These are phyloP conservation scores for Metschnikowia shivogae DNA, from an alignment of 805 yeast genomes.

Conservation along the genomic window DNA sequence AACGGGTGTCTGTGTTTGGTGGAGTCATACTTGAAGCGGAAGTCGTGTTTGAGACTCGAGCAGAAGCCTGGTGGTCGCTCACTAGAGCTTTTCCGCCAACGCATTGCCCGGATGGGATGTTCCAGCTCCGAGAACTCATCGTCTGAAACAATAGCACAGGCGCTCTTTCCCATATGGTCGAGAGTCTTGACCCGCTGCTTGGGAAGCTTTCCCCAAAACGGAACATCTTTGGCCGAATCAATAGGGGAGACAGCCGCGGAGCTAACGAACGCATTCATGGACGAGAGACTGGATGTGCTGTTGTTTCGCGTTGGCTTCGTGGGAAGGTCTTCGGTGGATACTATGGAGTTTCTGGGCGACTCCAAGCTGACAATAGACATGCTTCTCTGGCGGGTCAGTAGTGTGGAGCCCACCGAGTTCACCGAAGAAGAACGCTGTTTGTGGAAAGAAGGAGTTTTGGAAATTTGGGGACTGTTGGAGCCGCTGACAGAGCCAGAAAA, in stretches of 20 bases:
- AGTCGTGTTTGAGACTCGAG: slow-evolving; percentile 15
- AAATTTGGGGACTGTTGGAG: slow-evolving; percentile 1
- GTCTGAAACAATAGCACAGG: slow-evolving; percentile 30
- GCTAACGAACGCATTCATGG: slow-evolving; percentile 9
- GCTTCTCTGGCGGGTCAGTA: slow-evolving; percentile 26
- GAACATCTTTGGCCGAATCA: slow-evolving; percentile 7
- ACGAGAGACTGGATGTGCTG: slow-evolving; percentile 25
- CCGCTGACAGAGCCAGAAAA: not conserved
- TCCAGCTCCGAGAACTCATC: slow-evolving; percentile 35
- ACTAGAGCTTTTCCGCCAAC: slow-evolving; percentile 17
- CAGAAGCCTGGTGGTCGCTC: slow-evolving; percentile 14
- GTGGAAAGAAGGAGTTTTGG: slow-evolving; percentile 1
- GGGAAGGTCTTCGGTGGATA: slow-evolving; percentile 33
- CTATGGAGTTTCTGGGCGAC: slow-evolving; percentile 39
- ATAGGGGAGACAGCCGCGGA: slow-evolving; percentile 11
- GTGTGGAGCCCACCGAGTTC: slow-evolving; percentile 28
- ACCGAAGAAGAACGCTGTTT: slow-evolving; percentile 33
- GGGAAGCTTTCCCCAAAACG: slow-evolving; percentile 3
- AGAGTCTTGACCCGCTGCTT: not conserved
- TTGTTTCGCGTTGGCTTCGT: slow-evolving; percentile 31
- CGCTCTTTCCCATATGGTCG: slow-evolving; percentile 8
- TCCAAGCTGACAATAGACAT: slow-evolving; percentile 37
- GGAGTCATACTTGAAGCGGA: slow-evolving; percentile 16
- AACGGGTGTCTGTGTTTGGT: slow-evolving; percentile 7
- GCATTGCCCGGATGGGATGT: slow-evolving; percentile 6